These are phyloP conservation scores for Peronosclerospora sorghi DNA, from an alignment of 352 stramenopile species.

Conservation along the genomic window DNA sequence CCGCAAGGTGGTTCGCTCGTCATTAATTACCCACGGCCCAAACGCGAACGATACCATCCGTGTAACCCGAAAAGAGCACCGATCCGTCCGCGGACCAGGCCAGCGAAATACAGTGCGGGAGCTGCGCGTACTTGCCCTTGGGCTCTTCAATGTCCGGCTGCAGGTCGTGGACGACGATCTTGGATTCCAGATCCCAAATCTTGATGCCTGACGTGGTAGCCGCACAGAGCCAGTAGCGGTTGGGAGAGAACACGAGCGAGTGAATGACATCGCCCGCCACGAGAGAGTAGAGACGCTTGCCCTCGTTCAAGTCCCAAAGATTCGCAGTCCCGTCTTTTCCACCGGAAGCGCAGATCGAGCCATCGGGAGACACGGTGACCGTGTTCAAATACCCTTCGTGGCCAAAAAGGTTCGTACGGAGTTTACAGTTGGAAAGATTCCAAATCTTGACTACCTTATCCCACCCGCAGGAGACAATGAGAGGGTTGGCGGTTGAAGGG, in stretches of 20 bases:
- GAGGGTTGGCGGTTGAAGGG: constrained; percentile 89
- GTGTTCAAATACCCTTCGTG: constrained; percentile 99
- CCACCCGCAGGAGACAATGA: constrained; percentile 99
- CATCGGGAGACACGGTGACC: constrained; percentile 99
- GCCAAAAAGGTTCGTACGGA: constrained; percentile 98
- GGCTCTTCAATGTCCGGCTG: constrained; percentile 85
- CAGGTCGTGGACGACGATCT: constrained; percentile 97
- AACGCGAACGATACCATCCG: constrained; percentile 96
- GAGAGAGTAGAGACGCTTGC: constrained; percentile 99
- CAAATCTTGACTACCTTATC: constrained; percentile 99
- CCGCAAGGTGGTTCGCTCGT: no score
- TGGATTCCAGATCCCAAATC: constrained; percentile 99
- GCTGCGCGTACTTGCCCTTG: constrained; percentile 89
- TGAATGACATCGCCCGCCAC: constrained; percentile 96
- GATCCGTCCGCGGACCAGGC: constrained; percentile 96
- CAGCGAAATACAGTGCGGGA: constrained; percentile 95
- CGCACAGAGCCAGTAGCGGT: constrained; percentile 99
- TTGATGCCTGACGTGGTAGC: constrained; percentile 98
- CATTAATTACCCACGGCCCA: constrained; percentile 87
- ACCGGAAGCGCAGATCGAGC: constrained; percentile 97
- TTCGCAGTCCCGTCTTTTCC: constrained; percentile 99
- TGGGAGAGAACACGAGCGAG: constrained; percentile 98
- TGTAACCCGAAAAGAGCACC: constrained; percentile 99
- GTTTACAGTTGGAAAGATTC: constrained; percentile 98
- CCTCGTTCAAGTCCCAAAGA: constrained; percentile 99